Evolutionary conservation across 2,329 filamentous ascomycete species (phyloP).

Genomic region (Botrytis tulipae): DNA sequence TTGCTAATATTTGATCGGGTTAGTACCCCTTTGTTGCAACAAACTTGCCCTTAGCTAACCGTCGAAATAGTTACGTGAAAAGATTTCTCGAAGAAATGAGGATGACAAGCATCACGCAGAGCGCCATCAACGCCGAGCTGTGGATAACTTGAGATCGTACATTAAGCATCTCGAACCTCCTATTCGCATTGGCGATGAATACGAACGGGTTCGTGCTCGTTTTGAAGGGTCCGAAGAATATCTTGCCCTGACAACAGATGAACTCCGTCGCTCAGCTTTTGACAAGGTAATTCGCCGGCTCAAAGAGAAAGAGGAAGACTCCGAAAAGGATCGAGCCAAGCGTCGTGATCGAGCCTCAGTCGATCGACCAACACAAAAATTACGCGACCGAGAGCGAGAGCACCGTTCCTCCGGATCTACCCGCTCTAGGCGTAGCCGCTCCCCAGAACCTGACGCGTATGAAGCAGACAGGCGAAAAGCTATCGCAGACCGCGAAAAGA

Average conservation of each 20-base stretch:
- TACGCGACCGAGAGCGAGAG: constrained; percentile 60
- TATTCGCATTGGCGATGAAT: constrained; percentile 73
- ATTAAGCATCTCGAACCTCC: constrained; percentile 91
- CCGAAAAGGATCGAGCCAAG: constrained; percentile 62
- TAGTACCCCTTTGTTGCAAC: constrained; percentile 38
- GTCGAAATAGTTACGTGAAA: constrained; percentile 68
- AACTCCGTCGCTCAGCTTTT: constrained; percentile 78
- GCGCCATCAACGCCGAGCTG: constrained; percentile 77
- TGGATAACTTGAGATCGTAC: constrained; percentile 79
- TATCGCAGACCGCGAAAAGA: constrained; percentile 88
- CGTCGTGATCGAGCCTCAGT: constrained; percentile 57
- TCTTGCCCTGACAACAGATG: constrained; percentile 77
- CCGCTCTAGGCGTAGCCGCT: constrained; percentile 70
- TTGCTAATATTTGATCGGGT: constrained; percentile 80
- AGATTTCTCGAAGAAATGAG: constrained; percentile 76
- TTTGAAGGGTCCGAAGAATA: constrained; percentile 83
- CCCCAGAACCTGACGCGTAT: constrained; percentile 89
- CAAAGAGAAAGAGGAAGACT: constrained; percentile 86
- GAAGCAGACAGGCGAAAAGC: constrained; percentile 93
- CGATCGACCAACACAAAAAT: constrained; percentile 42
- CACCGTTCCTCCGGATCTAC: constrained; percentile 50
- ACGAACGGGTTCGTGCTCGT: constrained; percentile 80
- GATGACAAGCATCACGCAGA: constrained; percentile 81
- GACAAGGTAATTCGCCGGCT: constrained; percentile 88
- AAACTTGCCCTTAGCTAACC: constrained; percentile 31